Conservation (phyloP, 305 asterid genomes). For the Plantago lanceolata region DNA sequence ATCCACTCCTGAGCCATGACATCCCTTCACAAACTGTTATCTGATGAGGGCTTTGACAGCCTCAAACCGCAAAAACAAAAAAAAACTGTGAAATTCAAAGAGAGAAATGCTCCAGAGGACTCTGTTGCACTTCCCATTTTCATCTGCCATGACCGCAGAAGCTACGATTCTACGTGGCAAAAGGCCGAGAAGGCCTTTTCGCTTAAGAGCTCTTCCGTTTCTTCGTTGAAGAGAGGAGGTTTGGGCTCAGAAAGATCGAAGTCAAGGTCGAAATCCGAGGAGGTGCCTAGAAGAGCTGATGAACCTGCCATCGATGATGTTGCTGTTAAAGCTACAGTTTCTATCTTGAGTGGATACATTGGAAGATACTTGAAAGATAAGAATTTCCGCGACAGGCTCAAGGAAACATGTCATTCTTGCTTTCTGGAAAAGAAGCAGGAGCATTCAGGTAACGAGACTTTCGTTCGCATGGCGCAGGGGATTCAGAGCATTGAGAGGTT, state of each 20-base stretch:
- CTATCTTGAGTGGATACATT: constrained; percentile 50
- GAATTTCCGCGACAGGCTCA: constrained; percentile 33
- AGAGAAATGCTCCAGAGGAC: constrained; percentile 28
- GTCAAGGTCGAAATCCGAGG: constrained; percentile 24
- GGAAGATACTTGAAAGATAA: constrained; percentile 47
- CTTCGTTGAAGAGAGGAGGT: constrained; percentile 35
- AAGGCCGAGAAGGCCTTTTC: constrained; percentile 32
- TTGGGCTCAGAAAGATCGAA: constrained; percentile 38
- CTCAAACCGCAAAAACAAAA: constrained; percentile 25
- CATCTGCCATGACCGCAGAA: constrained; percentile 62
- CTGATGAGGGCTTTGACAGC: constrained; percentile 45
- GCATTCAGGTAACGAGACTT: constrained; percentile 28
- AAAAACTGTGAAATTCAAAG: constrained; percentile 50
- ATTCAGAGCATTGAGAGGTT: constrained; percentile 50
- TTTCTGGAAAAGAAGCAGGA: constrained; percentile 26
- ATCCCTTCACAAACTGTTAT: constrained; percentile 61
- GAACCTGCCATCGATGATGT: constrained; percentile 64
- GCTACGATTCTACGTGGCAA: constrained; percentile 40
- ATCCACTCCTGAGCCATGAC: constrained; percentile 41
- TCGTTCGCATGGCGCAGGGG: constrained; percentile 43
- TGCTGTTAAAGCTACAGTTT: constrained; percentile 60
- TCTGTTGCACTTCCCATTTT: constrained; percentile 52
- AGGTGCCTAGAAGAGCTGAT: constrained; percentile 27
- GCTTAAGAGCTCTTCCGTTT: constrained; percentile 31
- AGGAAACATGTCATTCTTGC: constrained; percentile 53